Conservation (phyloP, 371 early-diverging fungal genomes). For the Chytridium lagenaria region DNA sequence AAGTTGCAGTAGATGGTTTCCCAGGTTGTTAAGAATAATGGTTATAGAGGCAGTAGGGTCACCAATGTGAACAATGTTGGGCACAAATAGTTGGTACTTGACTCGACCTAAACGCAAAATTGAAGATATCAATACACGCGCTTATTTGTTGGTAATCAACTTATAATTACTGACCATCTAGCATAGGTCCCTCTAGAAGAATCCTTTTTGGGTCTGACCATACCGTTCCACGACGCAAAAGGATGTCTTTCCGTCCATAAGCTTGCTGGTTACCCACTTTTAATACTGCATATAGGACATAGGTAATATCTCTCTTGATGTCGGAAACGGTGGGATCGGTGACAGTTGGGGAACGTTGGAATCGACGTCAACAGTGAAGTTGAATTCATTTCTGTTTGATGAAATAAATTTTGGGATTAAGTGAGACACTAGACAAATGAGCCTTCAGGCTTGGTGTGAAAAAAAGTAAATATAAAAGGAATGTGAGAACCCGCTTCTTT, state of each 20-base stretch:
- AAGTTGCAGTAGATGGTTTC: constrained; percentile 3
- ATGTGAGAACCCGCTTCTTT: too few species aligned
- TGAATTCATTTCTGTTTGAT: background rate
- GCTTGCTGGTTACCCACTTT: background rate
- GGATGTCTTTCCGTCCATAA: background rate
- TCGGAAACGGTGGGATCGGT: constrained; percentile 16
- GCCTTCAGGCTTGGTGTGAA: too few species aligned
- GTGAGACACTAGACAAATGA: too few species aligned
- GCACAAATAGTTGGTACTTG: constrained; percentile 5
- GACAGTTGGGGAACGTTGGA: constrained; percentile 15
- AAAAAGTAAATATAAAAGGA: too few species aligned
- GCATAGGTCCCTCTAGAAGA: constrained; percentile 8
- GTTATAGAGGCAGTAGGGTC: background rate
- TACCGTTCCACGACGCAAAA: background rate
- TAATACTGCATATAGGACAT: constrained; percentile 9
- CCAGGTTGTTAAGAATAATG: background rate
- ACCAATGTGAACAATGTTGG: constrained; percentile 24
- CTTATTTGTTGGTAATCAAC: background rate
- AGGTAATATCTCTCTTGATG: constrained; percentile 14
- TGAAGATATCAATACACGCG: background rate
- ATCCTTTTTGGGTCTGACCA: constrained; percentile 10
- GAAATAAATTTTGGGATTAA: too few species aligned
- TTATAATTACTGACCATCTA: background rate
- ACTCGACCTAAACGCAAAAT: background rate
- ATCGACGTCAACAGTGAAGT: background rate